phyloP scores from a whole-genome alignment of 768 basidiomycete species.

The Hortiboletus flavorubellus region DNA sequence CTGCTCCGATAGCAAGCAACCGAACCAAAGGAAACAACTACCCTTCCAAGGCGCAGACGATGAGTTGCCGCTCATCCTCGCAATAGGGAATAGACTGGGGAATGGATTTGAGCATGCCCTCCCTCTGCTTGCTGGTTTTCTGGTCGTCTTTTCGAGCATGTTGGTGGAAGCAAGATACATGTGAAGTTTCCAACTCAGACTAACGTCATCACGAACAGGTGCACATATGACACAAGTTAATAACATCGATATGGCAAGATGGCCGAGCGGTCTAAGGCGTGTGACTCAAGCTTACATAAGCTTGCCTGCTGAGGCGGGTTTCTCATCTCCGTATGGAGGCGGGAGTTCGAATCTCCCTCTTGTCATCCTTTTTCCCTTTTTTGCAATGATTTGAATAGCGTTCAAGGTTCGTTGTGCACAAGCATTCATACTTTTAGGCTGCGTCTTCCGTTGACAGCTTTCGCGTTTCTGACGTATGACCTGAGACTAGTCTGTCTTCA shows the following conservation, averaged over 20 bases:
- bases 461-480: not conserved
- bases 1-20: not conserved
- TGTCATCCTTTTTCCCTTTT: constrained; percentile 21
- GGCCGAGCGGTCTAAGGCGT: constrained; percentile 64
- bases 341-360: constrained; percentile 36
- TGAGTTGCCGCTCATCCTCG: not conserved
- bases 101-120: not conserved
- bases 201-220: no score
- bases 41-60: not conserved
- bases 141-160: no score
- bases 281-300: constrained; percentile 49
- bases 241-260: constrained; percentile 38
- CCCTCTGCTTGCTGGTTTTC: no score
- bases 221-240: not conserved
- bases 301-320: constrained; percentile 29
- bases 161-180: no score
- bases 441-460: not conserved
- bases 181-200: no score
- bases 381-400: not conserved
- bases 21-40: not conserved
- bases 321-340: constrained; percentile 33
- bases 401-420: not conserved
- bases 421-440: not conserved
- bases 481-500: not conserved
- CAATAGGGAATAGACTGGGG: not conserved